Base-by-base conservation (phyloP, 106 monocot species). In the Ottelia alismoides region DNA sequence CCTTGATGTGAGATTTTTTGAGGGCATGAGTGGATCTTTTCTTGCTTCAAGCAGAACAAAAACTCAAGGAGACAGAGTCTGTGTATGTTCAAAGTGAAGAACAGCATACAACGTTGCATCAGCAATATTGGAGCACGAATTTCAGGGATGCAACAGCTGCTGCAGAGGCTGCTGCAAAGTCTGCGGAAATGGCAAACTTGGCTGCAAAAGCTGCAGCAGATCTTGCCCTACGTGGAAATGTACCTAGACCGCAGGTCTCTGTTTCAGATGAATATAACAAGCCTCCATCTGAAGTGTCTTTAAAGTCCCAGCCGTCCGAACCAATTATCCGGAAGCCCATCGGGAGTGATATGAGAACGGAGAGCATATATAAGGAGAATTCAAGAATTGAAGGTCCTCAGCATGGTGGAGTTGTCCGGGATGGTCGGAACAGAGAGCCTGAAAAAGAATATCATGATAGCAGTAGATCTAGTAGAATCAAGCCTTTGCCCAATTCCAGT, bases 181-280 rank as follows among this genome's bases (percentile, higher is more conserved):
- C 92, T 66, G 92, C 85, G 57, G 85, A 92, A 70, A 73, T 45
- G 65, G 92, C 92, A 27, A 78, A 78, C 62, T 35, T 82, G 28
- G 92, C 92, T 76, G 85, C 92, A 44, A 79, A 70, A 70, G 85
- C 82, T 56, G 92, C 92, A 62, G 92, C 69, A 52, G 76, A 86
- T 56, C 66, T 92, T 68, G 85, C 85, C 47, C 74, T 60, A 17
- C 75, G 57, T 46, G 75, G 50, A 59, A 72, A 66, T 40, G 3
- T 60, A 35, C 63, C 67, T 18, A 58, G 22, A 45, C 40, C 6
- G 16, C 16, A 7, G 6, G 40, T 7, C 6, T 7, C 40, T 16
- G 16, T 6, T 6, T 43, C 6, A 6, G 16, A 43, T 43, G 40
- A 43, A 43, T n/a, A n/a, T n/a, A n/a, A n/a, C n/a, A n/a, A n/a